These are phyloP conservation scores for Xylariaceae sp. DNA, from an alignment of 2,329 filamentous ascomycete genomes.

Conservation along the genomic window DNA sequence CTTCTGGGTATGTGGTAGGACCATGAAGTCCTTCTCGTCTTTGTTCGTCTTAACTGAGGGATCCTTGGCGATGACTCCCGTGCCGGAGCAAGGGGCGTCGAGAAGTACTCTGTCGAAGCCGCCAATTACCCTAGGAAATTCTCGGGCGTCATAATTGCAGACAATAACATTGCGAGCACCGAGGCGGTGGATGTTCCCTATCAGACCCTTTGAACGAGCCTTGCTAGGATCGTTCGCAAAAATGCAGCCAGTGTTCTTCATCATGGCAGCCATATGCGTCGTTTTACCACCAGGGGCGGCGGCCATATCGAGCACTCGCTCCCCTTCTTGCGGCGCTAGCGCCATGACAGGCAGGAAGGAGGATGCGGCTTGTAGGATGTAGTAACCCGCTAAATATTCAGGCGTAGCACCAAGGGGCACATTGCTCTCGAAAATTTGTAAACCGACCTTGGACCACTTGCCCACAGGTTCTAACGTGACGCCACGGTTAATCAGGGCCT, in stretches of 20 bases:
- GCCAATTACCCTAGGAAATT: slow-evolving; percentile 92
- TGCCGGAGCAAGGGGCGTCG: slow-evolving; percentile 94
- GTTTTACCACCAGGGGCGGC: slow-evolving; percentile 95
- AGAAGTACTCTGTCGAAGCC: slow-evolving; percentile 94
- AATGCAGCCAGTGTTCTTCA: slow-evolving; percentile 95
- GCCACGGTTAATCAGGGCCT: slow-evolving; percentile 64
- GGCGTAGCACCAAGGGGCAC: slow-evolving; percentile 89
- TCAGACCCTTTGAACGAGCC: slow-evolving; percentile 89
- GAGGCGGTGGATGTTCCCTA: slow-evolving; percentile 95
- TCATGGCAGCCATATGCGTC: slow-evolving; percentile 92
- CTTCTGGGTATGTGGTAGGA: slow-evolving; percentile 91
- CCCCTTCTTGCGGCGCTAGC: slow-evolving; percentile 87
- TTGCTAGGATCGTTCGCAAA: slow-evolving; percentile 98
- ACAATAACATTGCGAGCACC: slow-evolving; percentile 94
- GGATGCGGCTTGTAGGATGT: slow-evolving; percentile 95
- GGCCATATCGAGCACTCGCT: slow-evolving; percentile 92
- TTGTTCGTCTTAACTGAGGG: slow-evolving; percentile 98
- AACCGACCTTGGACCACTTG: slow-evolving; percentile 97
- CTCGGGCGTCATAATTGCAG: slow-evolving; percentile 91
- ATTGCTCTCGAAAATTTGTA: slow-evolving; percentile 82
- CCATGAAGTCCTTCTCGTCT: slow-evolving; percentile 91
- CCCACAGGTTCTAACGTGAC: slow-evolving; percentile 96
- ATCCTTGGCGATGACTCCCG: slow-evolving; percentile 97
- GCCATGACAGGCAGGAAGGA: slow-evolving; percentile 99
- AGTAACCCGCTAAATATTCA: slow-evolving; percentile 95